Base-by-base conservation (phyloP, 164 flowering plant species). In the Vitis vinifera region DNA sequence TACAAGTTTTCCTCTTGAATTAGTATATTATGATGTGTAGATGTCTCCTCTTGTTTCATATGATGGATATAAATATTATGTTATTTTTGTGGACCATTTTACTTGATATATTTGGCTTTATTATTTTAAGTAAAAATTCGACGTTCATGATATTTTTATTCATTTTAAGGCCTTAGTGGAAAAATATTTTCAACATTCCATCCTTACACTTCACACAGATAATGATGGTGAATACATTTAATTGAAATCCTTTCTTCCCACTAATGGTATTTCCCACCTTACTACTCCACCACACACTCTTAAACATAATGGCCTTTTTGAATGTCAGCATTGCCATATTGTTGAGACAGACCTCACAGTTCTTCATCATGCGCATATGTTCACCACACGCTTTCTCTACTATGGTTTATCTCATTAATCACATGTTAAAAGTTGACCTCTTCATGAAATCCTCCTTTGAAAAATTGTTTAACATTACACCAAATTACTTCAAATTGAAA, bases 401-500 rank as follows among this genome's bases (percentile, higher is more conserved):
- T 27, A 29, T 0, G 29, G 61, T 17, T 17, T 58, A 63, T 49
- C 66, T 63, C 17, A 44, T 61, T 37, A 31, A 61, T 23, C 1
- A 23, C 1, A 23, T 23, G 27, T 2, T 23, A 23, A 23, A 23
- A 1, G 27, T 23, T 23, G 13, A 15, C 6, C 8, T 29, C 44
- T 12, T 19, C 50, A 31, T 61, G 48, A 31, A 61, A 61, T 61
- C 64, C 11, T 37, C 64, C 1, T 61, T 61, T 37, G 48, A 31
- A 31, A 61, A 31, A n/a, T 37, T 61, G 13, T 61, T 61, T 31
- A 30, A 61, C 50, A 31, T 6, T n/a, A 12, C 5, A 37, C 66
- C 66, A 14, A 48, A 63, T 47, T 63, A 63, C 16, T 44, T 16
- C 55, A 19, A 63, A 50, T n/a, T 63, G n/a, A 63, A 47, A 63